phyloP scores from a whole-genome alignment of 108 stramenopile species.

The Pinguiococcus pyrenoidosus region DNA sequence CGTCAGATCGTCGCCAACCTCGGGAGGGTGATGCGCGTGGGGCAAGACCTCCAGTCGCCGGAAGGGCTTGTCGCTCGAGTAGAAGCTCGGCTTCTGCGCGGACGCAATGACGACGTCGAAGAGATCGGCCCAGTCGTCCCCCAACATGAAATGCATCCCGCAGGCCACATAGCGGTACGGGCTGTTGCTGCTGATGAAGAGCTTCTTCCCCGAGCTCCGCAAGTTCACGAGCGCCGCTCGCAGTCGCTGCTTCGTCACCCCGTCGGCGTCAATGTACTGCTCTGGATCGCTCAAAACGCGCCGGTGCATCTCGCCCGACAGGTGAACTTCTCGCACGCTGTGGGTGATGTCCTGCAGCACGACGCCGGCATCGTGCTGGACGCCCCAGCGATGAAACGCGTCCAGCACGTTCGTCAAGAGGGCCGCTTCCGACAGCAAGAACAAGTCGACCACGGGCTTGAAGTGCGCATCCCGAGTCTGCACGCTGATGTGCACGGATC shows the following conservation, averaged over 20 bases:
- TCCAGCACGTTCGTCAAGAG: slow-evolving; percentile 86
- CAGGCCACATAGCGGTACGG: slow-evolving; percentile 47
- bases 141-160: slow-evolving; percentile 81
- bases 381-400: slow-evolving; percentile 59
- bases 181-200: no score
- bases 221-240: no score
- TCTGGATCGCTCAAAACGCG: slow-evolving; percentile 53
- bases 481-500: background rate
- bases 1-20: slow-evolving; percentile 6
- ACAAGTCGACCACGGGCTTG: slow-evolving; percentile 80
- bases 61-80: slow-evolving; percentile 71
- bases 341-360: slow-evolving; percentile 64
- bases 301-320: slow-evolving; percentile 77
- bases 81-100: slow-evolving; percentile 83
- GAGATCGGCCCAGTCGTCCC: slow-evolving; percentile 63
- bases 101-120: slow-evolving; percentile 64
- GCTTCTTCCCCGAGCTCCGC: no score
- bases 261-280: no score
- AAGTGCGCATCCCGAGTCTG: slow-evolving; percentile 6
- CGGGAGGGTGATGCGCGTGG: background rate
- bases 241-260: no score
- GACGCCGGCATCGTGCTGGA: slow-evolving; percentile 25
- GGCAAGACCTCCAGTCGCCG: slow-evolving; percentile 41
- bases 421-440: slow-evolving; percentile 86
- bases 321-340: slow-evolving; percentile 70